Percentiles rank a stretch among this genome's conserved stretches.
Conservation (phyloP, 805 yeast species). For the Candida palmyrensis region DNA sequence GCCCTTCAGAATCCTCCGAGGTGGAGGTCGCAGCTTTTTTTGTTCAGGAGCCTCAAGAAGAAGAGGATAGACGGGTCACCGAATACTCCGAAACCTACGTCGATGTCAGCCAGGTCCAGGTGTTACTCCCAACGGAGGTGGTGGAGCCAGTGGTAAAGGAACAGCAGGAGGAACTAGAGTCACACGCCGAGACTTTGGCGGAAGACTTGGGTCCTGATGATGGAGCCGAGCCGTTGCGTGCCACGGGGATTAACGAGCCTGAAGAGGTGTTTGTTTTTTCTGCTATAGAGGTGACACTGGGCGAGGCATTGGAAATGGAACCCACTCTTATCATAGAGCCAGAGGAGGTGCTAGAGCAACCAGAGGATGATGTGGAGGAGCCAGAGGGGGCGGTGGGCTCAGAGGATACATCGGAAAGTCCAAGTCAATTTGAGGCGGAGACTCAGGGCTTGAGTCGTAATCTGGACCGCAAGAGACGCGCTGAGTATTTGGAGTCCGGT, state of each 20-base stretch:
- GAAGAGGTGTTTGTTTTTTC: constrained; percentile 1
- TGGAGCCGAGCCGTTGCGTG: neutral
- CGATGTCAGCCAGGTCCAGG: neutral
- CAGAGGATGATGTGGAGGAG: neutral
- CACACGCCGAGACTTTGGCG: too few relatives aligned
- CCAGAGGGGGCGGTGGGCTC: too few relatives aligned
- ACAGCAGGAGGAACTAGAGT: too few relatives aligned
- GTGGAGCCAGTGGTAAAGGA: too few relatives aligned
- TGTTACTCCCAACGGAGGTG: neutral
- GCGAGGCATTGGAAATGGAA: constrained; percentile 2
- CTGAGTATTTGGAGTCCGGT: neutral
- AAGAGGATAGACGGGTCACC: constrained; percentile 1
- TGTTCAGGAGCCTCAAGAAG: constrained; percentile 4
- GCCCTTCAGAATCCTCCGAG: constrained; percentile 1
- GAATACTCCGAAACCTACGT: neutral
- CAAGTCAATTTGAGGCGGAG: too few relatives aligned
- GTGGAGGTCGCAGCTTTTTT: neutral
- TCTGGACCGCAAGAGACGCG: too few relatives aligned
- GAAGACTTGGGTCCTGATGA: neutral
- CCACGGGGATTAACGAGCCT: constrained; percentile 6
- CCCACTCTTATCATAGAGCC: constrained; percentile 2
- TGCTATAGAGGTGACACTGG: neutral
- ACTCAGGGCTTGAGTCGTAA: too few relatives aligned
- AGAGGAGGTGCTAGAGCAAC: neutral
- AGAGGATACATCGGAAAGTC: too few relatives aligned